Conservation (phyloP, 1,284 basidiomycete species). For the Fomitopsis palustris region DNA sequence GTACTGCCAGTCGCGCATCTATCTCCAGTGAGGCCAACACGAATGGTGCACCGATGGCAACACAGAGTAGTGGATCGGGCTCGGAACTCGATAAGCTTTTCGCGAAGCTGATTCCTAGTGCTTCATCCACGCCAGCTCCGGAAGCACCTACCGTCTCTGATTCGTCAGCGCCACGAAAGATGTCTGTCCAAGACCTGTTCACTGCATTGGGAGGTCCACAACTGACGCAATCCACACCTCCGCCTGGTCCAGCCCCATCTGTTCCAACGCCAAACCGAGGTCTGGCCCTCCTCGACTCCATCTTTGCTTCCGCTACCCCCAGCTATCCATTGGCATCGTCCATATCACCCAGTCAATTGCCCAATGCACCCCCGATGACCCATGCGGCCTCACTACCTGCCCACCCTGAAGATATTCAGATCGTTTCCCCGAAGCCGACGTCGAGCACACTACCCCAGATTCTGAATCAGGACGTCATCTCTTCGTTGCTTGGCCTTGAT, state of each 20-base stretch:
- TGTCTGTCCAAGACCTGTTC: conserved; percentile 23
- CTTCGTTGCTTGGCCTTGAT: conserved; percentile 49
- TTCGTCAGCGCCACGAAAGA: conserved; percentile 16
- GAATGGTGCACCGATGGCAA: not conserved
- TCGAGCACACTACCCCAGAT: conserved; percentile 48
- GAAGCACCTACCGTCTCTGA: conserved; percentile 10
- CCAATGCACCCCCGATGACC: conserved; percentile 2
- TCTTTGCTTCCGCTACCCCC: conserved; percentile 47
- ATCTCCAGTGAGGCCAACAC: not conserved
- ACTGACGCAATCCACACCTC: not conserved
- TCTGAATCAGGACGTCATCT: conserved; percentile 62
- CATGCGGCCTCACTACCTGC: conserved; percentile 13
- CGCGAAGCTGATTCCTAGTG: conserved; percentile 41
- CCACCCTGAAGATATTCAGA: conserved; percentile 28
- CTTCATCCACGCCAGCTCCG: conserved; percentile 13
- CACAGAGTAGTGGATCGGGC: conserved; percentile 14
- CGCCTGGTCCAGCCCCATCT: not conserved
- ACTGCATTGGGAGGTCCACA: conserved; percentile 16
- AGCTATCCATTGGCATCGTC: conserved; percentile 9
- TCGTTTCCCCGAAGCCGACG: conserved; percentile 44
- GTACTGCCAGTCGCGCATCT: conserved; percentile 23
- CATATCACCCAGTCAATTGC: conserved; percentile 2
- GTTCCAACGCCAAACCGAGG: conserved; percentile 28
- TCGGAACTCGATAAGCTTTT: conserved; percentile 65
- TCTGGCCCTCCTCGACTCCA: conserved; percentile 44